Base-by-base conservation (phyloP, 1,284 basidiomycete species). In the Cerrena zonata region DNA sequence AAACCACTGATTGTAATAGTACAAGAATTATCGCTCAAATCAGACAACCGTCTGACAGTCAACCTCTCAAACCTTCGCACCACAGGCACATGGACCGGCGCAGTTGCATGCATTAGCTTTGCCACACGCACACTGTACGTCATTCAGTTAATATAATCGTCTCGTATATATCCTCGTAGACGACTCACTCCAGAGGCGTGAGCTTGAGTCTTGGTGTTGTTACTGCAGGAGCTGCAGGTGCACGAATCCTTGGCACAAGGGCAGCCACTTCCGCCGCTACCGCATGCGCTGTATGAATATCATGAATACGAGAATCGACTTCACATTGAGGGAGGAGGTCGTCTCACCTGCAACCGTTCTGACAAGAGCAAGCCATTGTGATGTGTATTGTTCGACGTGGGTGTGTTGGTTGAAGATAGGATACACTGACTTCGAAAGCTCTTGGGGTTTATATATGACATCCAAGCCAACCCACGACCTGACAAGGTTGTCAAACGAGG, bases 191-290 rank as follows among this genome's bases (percentile, higher is more conserved):
- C 25, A 21, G 13, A 45, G 48, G 52, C 34, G 45, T 61, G 59
- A 3, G 57, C 54, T 50, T 62, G 7, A 34, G 30, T 34, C 15
- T n/a, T n/a, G n/a, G 30, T 15, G 15, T 34, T 62, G 56, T 66
- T 66, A 5, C 49, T 50, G 54, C 65, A 66, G 46, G 57, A 52
- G 23, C 51, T 37, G 56, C 65, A 66, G 50, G 53, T 55, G 56
- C 65, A 66, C 40, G 58, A 50, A 44, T 57, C 57, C 50, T 61
- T 57, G 25, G 58, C 46, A 55, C 65, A 66, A 11, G 52, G 54
- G 44, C 63, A 65, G 15, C 55, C 58, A 12, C 54, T 60, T 26
- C 59, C 56, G 15, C 42, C 40, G 44, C 62, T 58, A 18, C 63
- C 63, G 48, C 62, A 66, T 18, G 60, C 50, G 19, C 63, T 66